Percentiles rank a stretch among this genome's conserved stretches.
phyloP scores from a whole-genome alignment of 139 green algal species.

The Coelastrella sp. region DNA sequence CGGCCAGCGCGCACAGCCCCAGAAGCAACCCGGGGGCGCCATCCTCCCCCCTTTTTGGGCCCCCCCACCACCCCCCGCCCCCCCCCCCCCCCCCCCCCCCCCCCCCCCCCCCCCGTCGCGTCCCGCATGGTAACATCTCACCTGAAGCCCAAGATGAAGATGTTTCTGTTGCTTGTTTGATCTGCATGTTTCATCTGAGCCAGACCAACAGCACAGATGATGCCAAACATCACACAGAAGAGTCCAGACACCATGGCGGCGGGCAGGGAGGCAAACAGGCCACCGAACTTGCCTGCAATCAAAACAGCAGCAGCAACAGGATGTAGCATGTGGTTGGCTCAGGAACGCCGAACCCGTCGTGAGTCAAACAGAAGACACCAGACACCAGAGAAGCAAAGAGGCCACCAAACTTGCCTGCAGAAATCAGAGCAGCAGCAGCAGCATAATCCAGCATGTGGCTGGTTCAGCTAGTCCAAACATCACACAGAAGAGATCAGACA shows the following conservation, averaged over 20 bases:
- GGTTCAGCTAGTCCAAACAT: conserved; percentile 63
- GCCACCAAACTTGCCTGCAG: conserved; percentile 80
- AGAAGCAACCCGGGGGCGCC: no score
- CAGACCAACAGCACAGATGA: conserved; percentile 62
- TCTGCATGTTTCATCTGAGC: conserved; percentile 38
- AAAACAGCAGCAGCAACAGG: neutral
- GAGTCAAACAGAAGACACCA: conserved; percentile 75
- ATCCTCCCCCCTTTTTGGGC: no score
- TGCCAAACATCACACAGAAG: conserved; percentile 80
- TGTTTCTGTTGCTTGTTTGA: conserved; percentile 63
- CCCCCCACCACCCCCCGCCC: no score
- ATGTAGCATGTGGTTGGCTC: no score
- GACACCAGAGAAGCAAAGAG: conserved; percentile 78
- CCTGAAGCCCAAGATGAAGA: conserved; percentile 71
- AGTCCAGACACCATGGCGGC: conserved; percentile 71
- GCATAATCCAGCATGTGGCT: neutral
- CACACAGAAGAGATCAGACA: conserved; percentile 76
- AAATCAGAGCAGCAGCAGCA: neutral
- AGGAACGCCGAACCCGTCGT: no score
- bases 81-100: no score
- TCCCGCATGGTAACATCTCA: neutral
- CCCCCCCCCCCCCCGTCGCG: no score
- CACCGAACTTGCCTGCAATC: conserved; percentile 80
- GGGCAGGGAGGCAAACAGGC: conserved; percentile 78
- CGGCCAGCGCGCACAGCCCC: neutral